A percentile compares a stretch with the other conserved stretches of the same genome.
Evolutionary conservation across 208 protist species (phyloP).

Genomic region (Trypanosomatidae sp.): DNA sequence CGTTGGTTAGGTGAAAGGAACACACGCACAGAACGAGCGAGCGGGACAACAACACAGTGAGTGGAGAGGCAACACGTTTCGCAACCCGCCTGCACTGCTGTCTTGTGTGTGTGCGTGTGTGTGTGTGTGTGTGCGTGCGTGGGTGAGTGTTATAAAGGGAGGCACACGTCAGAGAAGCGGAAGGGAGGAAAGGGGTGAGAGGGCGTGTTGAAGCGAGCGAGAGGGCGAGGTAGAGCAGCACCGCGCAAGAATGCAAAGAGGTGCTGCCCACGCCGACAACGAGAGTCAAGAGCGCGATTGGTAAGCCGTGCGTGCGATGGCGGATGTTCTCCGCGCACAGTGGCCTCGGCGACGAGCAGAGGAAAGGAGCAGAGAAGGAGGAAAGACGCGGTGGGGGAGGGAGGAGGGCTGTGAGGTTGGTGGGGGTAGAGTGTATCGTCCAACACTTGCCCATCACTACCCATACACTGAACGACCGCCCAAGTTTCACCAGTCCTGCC

Average conservation of each 20-base stretch:
- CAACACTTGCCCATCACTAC: not conserved
- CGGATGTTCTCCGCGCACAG: not conserved
- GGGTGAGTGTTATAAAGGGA: slow-evolving; percentile 1
- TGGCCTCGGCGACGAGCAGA: not conserved
- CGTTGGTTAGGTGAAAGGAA: not conserved
- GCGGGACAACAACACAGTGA: not conserved
- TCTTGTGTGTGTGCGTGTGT: not conserved
- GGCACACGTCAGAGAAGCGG: not conserved
- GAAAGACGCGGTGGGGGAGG: not conserved
- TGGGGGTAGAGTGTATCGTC: not conserved
- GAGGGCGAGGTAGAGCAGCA: slow-evolving; percentile 2
- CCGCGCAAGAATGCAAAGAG: not conserved
- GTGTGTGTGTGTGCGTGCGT: not conserved
- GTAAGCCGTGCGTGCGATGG: not conserved
- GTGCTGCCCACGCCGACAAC: not conserved
- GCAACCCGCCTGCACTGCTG: not conserved
- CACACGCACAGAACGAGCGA: not conserved
- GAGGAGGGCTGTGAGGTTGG: not conserved
- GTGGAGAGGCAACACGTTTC: not conserved
- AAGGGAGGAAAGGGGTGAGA: not conserved
- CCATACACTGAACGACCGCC: not conserved
- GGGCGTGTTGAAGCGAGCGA: not conserved
- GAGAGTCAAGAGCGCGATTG: not conserved
- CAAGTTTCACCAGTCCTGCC: not conserved
- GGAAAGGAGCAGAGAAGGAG: not conserved